phyloP scores from a whole-genome alignment of 441 rosid species.

The Euphorbia schlechtendalii region DNA sequence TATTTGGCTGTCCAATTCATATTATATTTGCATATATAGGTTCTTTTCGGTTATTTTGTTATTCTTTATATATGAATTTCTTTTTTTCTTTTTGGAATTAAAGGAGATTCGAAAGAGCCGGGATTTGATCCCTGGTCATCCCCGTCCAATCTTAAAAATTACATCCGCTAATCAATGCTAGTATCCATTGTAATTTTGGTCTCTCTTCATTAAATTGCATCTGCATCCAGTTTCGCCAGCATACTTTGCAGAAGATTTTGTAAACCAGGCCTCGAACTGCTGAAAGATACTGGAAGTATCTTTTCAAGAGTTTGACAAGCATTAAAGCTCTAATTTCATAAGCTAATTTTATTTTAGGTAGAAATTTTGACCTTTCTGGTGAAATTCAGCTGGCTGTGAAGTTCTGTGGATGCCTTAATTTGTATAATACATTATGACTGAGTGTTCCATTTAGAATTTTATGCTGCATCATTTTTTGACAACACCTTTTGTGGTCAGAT shows the following conservation, averaged over 20 bases:
- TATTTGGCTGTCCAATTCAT: slow-evolving; percentile 27
- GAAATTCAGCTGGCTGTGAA: too few species aligned
- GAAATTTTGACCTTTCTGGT: neutral
- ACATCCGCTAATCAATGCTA: slow-evolving; percentile 29
- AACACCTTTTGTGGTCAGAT: too few species aligned
- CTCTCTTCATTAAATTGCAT: neutral
- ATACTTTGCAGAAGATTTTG: too few species aligned
- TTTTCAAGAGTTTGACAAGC: neutral
- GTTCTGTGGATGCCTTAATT: too few species aligned
- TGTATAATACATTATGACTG: too few species aligned
- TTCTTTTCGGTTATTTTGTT: slow-evolving; percentile 25
- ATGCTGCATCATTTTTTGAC: too few species aligned
- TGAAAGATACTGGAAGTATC: neutral
- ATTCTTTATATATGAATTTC: neutral
- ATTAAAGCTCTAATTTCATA: slow-evolving; percentile 5
- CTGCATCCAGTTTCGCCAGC: neutral
- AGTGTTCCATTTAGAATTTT: too few species aligned
- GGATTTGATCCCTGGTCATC: too few species aligned
- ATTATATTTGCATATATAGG: slow-evolving; percentile 42
- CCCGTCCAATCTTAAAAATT: slow-evolving; percentile 51
- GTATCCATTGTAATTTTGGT: neutral
- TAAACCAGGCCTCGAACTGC: neutral
- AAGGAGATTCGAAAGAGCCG: slow-evolving; percentile 12
- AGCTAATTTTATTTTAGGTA: neutral
- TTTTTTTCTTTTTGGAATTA: neutral